Base-by-base conservation (phyloP, 768 basidiomycete species). In the Amanita polypyramis region DNA sequence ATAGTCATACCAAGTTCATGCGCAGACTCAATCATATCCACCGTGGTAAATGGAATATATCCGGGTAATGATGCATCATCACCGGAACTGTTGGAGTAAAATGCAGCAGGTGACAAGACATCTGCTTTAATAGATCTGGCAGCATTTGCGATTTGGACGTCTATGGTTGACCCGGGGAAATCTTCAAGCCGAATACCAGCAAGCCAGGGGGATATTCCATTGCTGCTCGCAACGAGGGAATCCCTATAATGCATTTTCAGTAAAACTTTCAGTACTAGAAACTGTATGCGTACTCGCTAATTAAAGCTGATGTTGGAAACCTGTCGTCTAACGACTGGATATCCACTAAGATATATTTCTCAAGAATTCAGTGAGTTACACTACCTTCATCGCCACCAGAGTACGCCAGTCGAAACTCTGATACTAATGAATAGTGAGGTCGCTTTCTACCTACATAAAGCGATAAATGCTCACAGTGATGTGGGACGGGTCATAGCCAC, bases 401-500 rank as follows among this genome's bases (percentile, higher is more conserved):
- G 85, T 80, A 55, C 85, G 70, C 87, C 88, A 90, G 59, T 87
- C 82, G 55, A 88, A 87, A 55, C 83, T 85, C 66, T 91, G 84
- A 54, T 77, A 85, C 84, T 87, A 25, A 14, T 9, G 4, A 27
- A 17, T 45, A 19, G 6, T 45, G 35, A 45, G 23, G 6, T 25
- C 27, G 23, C 8, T 11, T 7, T 21, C 20, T 10, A 15, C 21
- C 11, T 9, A 23, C 23, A 10, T 8, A 4, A 43, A 43, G 19
- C 23, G 41, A 27, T 11, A 10, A 25, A 9, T 33, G 56, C 77
- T 50, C 54, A 84, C 84, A 4, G 79, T 84, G 52, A 87, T 85
- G 14, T 65, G 63, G 2, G 74, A 68, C 21, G 69, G 55, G n/a
- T 63, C 63, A 60, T 85, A 86, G n/a, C 73, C 70, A 49, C 81